These are phyloP conservation scores for Lignosus rhinocerotis DNA, from an alignment of 1,284 basidiomycete genomes.

Conservation along the genomic window DNA sequence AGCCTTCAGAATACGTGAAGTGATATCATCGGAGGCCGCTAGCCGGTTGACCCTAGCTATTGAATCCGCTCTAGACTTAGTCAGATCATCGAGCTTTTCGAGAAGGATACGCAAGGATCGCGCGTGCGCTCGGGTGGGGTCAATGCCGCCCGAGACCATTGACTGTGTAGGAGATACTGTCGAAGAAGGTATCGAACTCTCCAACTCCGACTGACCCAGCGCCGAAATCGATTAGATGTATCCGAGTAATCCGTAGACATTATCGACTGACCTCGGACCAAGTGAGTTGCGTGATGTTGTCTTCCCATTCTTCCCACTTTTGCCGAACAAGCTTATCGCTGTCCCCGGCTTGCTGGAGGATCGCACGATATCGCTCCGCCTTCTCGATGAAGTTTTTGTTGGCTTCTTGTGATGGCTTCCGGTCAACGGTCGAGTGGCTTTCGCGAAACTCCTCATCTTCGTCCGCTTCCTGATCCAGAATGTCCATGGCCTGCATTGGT, in stretches of 20 bases:
- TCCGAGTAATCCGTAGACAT: neutral
- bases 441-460: conserved; percentile 78
- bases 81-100: conserved; percentile 81
- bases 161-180: conserved; percentile 42
- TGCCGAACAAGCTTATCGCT: conserved; percentile 76
- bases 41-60: conserved; percentile 68
- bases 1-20: conserved; percentile 66
- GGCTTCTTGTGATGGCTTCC: conserved; percentile 76
- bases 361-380: conserved; percentile 67
- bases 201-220: conserved; percentile 59
- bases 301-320: conserved; percentile 89
- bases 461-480: conserved; percentile 86
- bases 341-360: conserved; percentile 71
- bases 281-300: conserved; percentile 69
- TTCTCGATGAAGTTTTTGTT: conserved; percentile 74
- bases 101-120: conserved; percentile 76
- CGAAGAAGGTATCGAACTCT: conserved; percentile 67
- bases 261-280: conserved; percentile 62
- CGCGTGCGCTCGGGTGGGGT: conserved; percentile 58
- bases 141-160: conserved; percentile 29
- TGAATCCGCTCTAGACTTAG: conserved; percentile 59
- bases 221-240: too few species aligned
- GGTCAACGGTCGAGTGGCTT: conserved; percentile 42
- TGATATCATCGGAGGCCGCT: conserved; percentile 76
- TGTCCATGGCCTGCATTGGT: conserved; percentile 71